Evolutionary conservation across 1,284 basidiomycete species (phyloP), one percentile per base, ranked within the genome.

Genomic region (Singerocomus inundabilis): DNA sequence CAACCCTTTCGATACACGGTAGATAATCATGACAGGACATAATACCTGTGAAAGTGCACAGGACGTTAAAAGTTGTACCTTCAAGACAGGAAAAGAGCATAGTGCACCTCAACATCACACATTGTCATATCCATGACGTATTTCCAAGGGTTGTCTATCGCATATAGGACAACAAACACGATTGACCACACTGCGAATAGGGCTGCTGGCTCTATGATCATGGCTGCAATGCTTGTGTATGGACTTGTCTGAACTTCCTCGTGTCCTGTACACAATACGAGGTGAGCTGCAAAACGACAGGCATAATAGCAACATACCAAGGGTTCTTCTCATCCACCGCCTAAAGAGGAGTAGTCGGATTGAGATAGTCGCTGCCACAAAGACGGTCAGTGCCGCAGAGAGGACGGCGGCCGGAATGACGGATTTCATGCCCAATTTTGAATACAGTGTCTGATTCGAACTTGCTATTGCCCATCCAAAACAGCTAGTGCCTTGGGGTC

Each of bases 181-280:
- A 50, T 21, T 4, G 38, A 50, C 44, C 49, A 48, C 12, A n/a
- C 12, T 4, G 43, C 36, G 24, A 41, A 50, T 18, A 47, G 33
- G 10, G 24, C 33, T 2, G 44, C 24, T 7, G 49, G 48, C 30
- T 50, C 49, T 6, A 21, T 32, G 10, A 50, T 5, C 32, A 47
- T 47, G 6, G 49, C 29, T 10, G 26, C 38, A 10, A 47, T 24
- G 24, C 44, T 50, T 9, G 44, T 47, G n/a, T 47, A 50, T 5
- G 30, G 36, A 18, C 37, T 35, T 11, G 21, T n/a, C 6, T 25
- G 28, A 12, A 33, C 16, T 26, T 32, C 32, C 10, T 31, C 15
- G 13, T 21, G 31, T 8, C 38, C 48, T 50, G n/a, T 6, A 26
- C 4, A 35, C 8, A n/a, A 5, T 12, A 29, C 12, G 9, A n/a